Evolutionary conservation across 352 stramenopile species (phyloP).

Genomic region (Globisporangium orthogonon): DNA sequence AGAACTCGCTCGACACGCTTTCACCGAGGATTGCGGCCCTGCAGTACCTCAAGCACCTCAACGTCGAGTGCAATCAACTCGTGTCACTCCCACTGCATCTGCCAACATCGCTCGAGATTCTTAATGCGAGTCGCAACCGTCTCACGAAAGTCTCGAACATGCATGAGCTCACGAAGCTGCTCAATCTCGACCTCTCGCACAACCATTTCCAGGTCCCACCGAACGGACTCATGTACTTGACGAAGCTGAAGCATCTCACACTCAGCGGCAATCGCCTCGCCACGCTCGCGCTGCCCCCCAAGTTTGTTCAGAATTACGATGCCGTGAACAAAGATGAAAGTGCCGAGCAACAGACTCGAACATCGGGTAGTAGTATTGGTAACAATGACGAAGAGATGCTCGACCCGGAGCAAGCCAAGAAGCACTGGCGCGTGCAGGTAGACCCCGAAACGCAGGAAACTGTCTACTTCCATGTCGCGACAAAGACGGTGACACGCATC

Average conservation of each 20-base stretch:
- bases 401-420: slow-evolving; percentile 25
- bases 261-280: slow-evolving; percentile 58
- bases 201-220: slow-evolving; percentile 60
- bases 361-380: background rate
- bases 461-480: slow-evolving; percentile 51
- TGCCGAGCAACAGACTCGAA: slow-evolving; percentile 7
- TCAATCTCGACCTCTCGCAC: slow-evolving; percentile 51
- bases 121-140: slow-evolving; percentile 48
- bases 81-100: slow-evolving; percentile 30
- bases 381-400: slow-evolving; percentile 6
- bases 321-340: slow-evolving; percentile 2
- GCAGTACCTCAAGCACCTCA: slow-evolving; percentile 30
- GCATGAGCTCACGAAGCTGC: slow-evolving; percentile 34
- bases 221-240: slow-evolving; percentile 34
- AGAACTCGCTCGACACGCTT: slow-evolving; percentile 47
- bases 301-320: slow-evolving; percentile 10
- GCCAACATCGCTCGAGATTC: slow-evolving; percentile 23
- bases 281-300: slow-evolving; percentile 44
- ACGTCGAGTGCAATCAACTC: slow-evolving; percentile 59
- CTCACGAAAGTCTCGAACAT: slow-evolving; percentile 39
- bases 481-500: slow-evolving; percentile 41
- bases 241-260: slow-evolving; percentile 33
- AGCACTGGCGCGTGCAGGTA: slow-evolving; percentile 46
- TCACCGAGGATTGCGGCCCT: slow-evolving; percentile 24
- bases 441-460: slow-evolving; percentile 38